Percentiles rank a stretch among this genome's conserved stretches.
Evolutionary conservation across 306 rosid species (phyloP).

Genomic region (Acacia acuminata): DNA sequence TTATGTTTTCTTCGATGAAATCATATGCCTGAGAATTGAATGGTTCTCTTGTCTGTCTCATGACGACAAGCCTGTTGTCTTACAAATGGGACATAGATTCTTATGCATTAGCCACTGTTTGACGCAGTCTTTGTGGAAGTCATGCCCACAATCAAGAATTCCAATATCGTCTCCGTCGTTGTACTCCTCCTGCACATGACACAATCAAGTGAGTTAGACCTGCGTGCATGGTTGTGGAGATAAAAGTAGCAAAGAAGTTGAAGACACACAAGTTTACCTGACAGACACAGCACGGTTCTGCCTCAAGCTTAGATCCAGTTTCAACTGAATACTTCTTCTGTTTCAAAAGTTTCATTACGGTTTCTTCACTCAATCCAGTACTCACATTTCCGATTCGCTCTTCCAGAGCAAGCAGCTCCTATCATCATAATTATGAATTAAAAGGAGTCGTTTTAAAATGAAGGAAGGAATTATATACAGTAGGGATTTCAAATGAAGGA

Average conservation of each 20-base stretch:
- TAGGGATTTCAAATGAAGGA: not conserved
- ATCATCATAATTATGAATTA: constrained; percentile 23
- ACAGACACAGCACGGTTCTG: constrained; percentile 83
- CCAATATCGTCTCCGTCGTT: constrained; percentile 67
- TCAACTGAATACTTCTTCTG: constrained; percentile 40
- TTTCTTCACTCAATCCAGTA: constrained; percentile 79
- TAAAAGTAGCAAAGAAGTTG: not conserved
- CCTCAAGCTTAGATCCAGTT: constrained; percentile 45
- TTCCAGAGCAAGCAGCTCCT: constrained; percentile 86
- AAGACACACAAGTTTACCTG: constrained; percentile 50
- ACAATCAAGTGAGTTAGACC: constrained; percentile 19
- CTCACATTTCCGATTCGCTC: constrained; percentile 88
- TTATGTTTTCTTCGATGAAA: not conserved
- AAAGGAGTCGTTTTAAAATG: constrained; percentile 13
- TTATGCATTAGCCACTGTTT: constrained; percentile 79
- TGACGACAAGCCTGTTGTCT: constrained; percentile 66
- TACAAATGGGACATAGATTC: constrained; percentile 88
- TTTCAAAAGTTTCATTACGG: constrained; percentile 49
- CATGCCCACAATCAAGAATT: constrained; percentile 76
- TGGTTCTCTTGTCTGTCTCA: constrained; percentile 39
- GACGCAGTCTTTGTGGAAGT: constrained; percentile 62
- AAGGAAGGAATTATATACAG: not conserved
- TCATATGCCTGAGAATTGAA: constrained; percentile 33
- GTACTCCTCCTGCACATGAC: constrained; percentile 67
- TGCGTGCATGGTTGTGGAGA: not conserved